A percentile compares a stretch with the other conserved stretches of the same genome.
Conservation (phyloP, 1,284 basidiomycete genomes). For the Rhodofomes roseus region DNA sequence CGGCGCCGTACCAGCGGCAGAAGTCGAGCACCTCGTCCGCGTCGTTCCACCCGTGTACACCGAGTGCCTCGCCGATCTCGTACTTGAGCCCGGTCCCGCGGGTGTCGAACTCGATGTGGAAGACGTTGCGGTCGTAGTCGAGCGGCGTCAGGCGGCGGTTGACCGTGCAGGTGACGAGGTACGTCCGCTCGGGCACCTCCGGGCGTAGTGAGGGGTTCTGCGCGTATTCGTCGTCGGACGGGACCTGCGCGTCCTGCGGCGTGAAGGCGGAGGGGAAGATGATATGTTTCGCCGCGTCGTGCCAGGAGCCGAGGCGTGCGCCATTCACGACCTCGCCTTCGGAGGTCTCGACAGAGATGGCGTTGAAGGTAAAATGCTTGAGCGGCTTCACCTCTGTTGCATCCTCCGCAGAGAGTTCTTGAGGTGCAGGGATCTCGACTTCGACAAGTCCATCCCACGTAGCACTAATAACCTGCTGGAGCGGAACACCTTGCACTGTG, state of each 20-base stretch:
- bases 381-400: constrained; percentile 32
- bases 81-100: constrained; percentile 92
- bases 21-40: constrained; percentile 85
- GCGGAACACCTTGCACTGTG: constrained; percentile 37
- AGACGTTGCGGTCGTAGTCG: constrained; percentile 98
- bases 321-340: constrained; percentile 56
- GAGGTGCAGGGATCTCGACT: constrained; percentile 37
- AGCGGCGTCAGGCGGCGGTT: constrained; percentile 92
- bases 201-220: constrained; percentile 77
- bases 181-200: constrained; percentile 87
- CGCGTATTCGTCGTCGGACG: constrained; percentile 42
- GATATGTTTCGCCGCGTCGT: constrained; percentile 86
- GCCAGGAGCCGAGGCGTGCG: constrained; percentile 71
- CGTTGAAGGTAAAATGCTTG: constrained; percentile 66
- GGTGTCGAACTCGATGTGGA: constrained; percentile 97
- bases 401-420: constrained; percentile 18
- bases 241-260: constrained; percentile 37
- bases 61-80: constrained; percentile 94
- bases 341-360: constrained; percentile 58
- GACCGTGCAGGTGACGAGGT: constrained; percentile 90
- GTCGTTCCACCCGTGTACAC: constrained; percentile 98
- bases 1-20: constrained; percentile 88
- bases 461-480: constrained; percentile 43
- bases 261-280: constrained; percentile 83
- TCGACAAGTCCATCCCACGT: constrained; percentile 60